phyloP scores from a whole-genome alignment of 2,329 filamentous ascomycete species.

The Fusarium keratoplasticum region DNA sequence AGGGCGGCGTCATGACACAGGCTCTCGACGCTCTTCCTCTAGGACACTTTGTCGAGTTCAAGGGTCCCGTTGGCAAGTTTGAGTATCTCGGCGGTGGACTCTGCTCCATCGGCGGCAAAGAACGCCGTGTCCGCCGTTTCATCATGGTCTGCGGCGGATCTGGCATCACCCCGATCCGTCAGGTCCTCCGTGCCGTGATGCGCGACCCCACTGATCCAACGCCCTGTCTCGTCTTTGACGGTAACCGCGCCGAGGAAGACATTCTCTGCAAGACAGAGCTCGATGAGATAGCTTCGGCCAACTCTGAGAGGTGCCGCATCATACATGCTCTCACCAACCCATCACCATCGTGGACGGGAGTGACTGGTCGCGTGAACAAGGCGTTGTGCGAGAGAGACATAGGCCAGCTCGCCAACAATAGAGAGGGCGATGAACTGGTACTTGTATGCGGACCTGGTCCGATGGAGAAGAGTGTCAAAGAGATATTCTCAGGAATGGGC shows the following conservation, averaged over 20 bases:
- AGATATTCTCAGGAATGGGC: constrained; percentile 66
- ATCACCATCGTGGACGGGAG: constrained; percentile 73
- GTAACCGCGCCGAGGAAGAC: constrained; percentile 81
- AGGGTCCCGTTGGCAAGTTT: constrained; percentile 89
- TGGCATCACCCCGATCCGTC: constrained; percentile 93
- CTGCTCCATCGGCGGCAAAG: constrained; percentile 69
- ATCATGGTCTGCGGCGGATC: constrained; percentile 90
- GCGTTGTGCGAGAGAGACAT: constrained; percentile 72
- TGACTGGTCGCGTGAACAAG: constrained; percentile 73
- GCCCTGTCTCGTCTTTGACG: constrained; percentile 78
- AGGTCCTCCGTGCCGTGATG: constrained; percentile 78
- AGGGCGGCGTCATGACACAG: constrained; percentile 84
- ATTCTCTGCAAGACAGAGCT: constrained; percentile 84
- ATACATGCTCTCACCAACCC: constrained; percentile 77
- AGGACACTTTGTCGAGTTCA: constrained; percentile 83
- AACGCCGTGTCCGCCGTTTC: constrained; percentile 72
- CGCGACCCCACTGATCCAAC: constrained; percentile 71
- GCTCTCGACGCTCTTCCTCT: constrained; percentile 79
- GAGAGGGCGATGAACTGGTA: constrained; percentile 68
- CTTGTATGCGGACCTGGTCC: constrained; percentile 83
- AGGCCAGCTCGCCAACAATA: constrained; percentile 50
- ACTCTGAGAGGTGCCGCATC: constrained; percentile 69
- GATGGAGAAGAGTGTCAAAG: constrained; percentile 75
- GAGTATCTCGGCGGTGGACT: constrained; percentile 77
- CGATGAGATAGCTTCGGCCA: constrained; percentile 68